Conservation (phyloP, 164 flowering plant genomes). For the Santalum album region DNA sequence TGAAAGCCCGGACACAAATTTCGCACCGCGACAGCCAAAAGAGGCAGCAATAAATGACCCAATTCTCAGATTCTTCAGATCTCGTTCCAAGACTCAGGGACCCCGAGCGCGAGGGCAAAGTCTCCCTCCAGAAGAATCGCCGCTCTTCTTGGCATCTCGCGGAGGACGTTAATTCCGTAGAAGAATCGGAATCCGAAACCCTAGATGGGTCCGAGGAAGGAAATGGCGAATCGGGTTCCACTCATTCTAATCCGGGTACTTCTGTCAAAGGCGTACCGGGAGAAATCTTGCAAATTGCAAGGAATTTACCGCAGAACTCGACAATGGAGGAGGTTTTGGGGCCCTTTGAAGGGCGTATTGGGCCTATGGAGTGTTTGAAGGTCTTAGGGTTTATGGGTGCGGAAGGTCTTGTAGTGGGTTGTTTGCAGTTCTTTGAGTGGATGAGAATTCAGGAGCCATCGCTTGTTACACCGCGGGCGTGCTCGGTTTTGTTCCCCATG, state of each 20-base stretch:
- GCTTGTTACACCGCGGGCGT: conserved; percentile 56
- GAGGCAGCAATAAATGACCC: conserved; percentile 39
- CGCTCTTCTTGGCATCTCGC: conserved; percentile 63
- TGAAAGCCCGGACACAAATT: conserved; percentile 8
- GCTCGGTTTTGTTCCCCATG: conserved; percentile 49
- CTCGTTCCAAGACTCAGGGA: conserved; percentile 44
- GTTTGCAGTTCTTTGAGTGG: conserved; percentile 85
- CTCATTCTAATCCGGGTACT: neutral
- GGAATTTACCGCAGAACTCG: conserved; percentile 43
- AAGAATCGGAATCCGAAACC: conserved; percentile 6
- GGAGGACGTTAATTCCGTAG: neutral
- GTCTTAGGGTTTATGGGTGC: conserved; percentile 48
- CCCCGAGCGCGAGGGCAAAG: conserved; percentile 36
- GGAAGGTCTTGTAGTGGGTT: conserved; percentile 42
- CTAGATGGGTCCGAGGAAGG: conserved; percentile 5
- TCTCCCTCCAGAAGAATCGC: conserved; percentile 51
- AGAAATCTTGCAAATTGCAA: conserved; percentile 50
- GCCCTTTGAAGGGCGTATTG: conserved; percentile 42
- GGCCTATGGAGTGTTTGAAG: conserved; percentile 46
- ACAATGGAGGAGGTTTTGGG: conserved; percentile 64
- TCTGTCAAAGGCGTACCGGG: conserved; percentile 26
- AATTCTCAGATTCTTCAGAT: conserved; percentile 53
- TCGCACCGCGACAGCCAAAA: conserved; percentile 10
- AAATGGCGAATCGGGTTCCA: conserved; percentile 11
- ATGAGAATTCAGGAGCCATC: conserved; percentile 72